Evolutionary conservation across 345 rosid species (phyloP), one percentile per base, ranked within the genome.

Genomic region (Rhodomyrtus tomentosa): DNA sequence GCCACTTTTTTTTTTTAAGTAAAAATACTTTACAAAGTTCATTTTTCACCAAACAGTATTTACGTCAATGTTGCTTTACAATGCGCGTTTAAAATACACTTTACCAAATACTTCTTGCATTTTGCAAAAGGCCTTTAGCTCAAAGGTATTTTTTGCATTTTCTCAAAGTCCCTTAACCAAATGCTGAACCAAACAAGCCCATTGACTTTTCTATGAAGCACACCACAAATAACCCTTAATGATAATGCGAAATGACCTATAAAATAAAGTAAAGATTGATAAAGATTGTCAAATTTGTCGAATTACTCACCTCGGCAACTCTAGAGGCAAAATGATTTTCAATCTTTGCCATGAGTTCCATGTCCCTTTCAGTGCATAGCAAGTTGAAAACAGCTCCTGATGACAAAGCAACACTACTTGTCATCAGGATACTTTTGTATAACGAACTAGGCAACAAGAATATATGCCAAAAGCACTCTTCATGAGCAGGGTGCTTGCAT

Each of bases 301-400:
- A 68, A 68, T 68, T 32, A 68, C 76, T 68, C 76, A 96, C 98
- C 98, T 89, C 95, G 9, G 84, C 56, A 24, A 91, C 87, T 42
- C 83, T 83, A 48, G 89, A 86, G 56, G 86, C 91, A 45, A 94
- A 97, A 81, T 97, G 92, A 32, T 74, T 89, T 62, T 97, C 99
- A 3, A 97, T 97, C 87, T 94, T 95, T 62, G 87, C 91, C 95
- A 95, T 93, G 50, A 92, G 86, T 86, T 83, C 87, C 13, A n/a
- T 81, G 51, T 95, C 98, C 48, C 22, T 38, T 25, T 89, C 92
- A 27, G 80, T 86, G 62, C 92, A 90, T 15, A 97, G 81, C 81
- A 97, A 88, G 82, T 97, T 97, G 85, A 97, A 97, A n/a, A 95
- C 95, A 1, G 96, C 99, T 42, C 99, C 99, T 97, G 91, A 32